Base-by-base conservation (phyloP, 345 rosid genomes). In the Orychophragmus violaceus region DNA sequence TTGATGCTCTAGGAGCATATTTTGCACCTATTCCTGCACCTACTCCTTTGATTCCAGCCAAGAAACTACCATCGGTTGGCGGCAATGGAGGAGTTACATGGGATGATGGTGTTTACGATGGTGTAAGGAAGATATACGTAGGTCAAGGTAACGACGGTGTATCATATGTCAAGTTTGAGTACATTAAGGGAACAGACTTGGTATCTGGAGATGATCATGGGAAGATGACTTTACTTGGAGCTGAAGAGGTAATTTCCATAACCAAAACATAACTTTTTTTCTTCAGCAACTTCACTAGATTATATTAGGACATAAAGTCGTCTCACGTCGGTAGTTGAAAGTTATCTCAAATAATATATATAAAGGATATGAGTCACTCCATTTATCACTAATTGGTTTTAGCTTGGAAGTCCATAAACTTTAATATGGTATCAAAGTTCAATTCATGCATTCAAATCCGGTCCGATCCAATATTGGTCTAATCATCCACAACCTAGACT, bases 61-160 rank as follows among this genome's bases (percentile, higher is more conserved):
- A 72, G 66, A 64, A 46, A 21, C 27, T 65, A 19, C 21, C 55
- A 17, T 28, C 66, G 0, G 8, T 36, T 9, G 76, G 76, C 7
- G 76, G 76, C 23, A 36, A 72, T 1, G 76, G 14, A 44, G 71
- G 76, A 72, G 52, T 14, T 64, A 2, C 45, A 27, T 72, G 76
- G 76, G 76, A 65, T 36, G 71, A 72, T 72, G 76, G 76, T 25
- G 60, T 49, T 5, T 65, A 72, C 44, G 71, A 66, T 3, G 48
- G 25, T 27, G 67, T 73, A 7, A 73, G 4, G 59, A 64, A 25
- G 48, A 72, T 72, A 35, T 33, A 36, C 27, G 39, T 73, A 16
- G 71, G 77, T 50, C 46, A 49, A 58, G 52, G 60, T 12, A 36
- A 14, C 19, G 39, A 50, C 2, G 66, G 72, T 51, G 64, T 73